Conservation (phyloP, 305 asterid genomes). For the Fraxinus greggii region DNA sequence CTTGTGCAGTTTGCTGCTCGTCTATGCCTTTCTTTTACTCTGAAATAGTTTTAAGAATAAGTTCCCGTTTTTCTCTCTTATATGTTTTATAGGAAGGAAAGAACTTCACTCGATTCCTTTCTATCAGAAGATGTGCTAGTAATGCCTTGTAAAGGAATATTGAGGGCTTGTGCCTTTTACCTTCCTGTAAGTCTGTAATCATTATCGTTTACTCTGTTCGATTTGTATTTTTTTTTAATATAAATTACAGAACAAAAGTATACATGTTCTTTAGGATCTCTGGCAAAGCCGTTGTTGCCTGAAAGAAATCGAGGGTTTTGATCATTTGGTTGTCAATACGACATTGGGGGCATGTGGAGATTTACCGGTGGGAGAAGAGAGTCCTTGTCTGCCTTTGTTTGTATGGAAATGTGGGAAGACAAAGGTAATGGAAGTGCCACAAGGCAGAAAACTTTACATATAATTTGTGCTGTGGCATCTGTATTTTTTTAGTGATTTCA, state of each 20-base stretch:
- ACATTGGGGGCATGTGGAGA: constrained; percentile 84
- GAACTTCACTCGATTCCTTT: constrained; percentile 58
- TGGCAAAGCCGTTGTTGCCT: constrained; percentile 86
- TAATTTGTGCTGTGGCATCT: neutral
- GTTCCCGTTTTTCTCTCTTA: constrained; percentile 13
- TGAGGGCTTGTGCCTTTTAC: constrained; percentile 80
- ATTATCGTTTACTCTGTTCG: constrained; percentile 12
- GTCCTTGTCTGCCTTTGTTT: constrained; percentile 66
- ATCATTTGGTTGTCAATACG: constrained; percentile 66
- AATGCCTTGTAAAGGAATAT: constrained; percentile 82
- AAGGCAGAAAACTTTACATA: neutral
- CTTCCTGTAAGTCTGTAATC: constrained; percentile 66
- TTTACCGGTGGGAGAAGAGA: constrained; percentile 57
- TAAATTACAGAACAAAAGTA: constrained; percentile 9
- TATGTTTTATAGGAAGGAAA: constrained; percentile 60
- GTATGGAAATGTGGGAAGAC: constrained; percentile 84
- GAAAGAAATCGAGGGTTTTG: constrained; percentile 78
- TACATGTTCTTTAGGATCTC: constrained; percentile 56
- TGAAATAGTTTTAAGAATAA: neutral
- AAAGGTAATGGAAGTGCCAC: constrained; percentile 38
- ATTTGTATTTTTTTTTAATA: constrained; percentile 1
- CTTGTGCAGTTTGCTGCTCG: neutral
- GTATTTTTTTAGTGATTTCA: neutral
- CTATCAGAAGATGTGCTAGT: constrained; percentile 59
- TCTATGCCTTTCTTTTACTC: neutral